Evolutionary conservation across 2,329 filamentous ascomycete species (phyloP), one percentile per base, ranked within the genome.

Genomic region (Whalleya microplaca): DNA sequence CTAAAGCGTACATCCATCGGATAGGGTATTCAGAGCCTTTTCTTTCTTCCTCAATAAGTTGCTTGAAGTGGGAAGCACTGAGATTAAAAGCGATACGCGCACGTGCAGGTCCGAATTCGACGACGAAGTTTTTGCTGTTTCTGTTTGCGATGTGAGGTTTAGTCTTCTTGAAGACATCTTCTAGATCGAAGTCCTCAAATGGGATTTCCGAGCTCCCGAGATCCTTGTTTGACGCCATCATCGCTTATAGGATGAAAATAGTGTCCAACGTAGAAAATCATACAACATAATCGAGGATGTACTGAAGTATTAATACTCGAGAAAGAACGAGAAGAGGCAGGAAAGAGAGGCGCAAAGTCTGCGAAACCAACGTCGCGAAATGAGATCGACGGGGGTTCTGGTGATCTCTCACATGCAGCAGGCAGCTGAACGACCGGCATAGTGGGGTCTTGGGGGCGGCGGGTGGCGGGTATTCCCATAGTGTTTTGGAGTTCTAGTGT

Each of bases 1-100:
- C 21, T 8, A 20, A 19, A 56, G 66, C 84, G 70, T 74, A 86
- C 84, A 92, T 90, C 89, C 89, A 92, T 71, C 88, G 80, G 3
- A 89, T 85, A 2, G 73, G 73, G 41, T 66, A 66, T 1, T 69
- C 57, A 78, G 80, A 45, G 80, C 73, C 47, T 75, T 77, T 51
- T 40, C 66, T 43, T 48, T 67, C 58, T 10, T 59, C 58, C 10
- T 66, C 57, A 29, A 80, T 67, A 1, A 84, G 69, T 18, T 59
- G 58, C 14, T 69, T 54, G 27, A 86, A 69, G 2, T 80, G 75
- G 1, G 71, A 60, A 1, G 71, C 64, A 2, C 72, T 66, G 8
- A 89, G 71, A 63, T 89, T 75, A 49, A 83, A 81, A 2, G 82
- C 84, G 56, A 85, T 82, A 53, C 75, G 80, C 40, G 85, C 84